Base-by-base conservation (phyloP, 163 green algal genomes). In the Chlamydomonas reinhardtii region DNA sequence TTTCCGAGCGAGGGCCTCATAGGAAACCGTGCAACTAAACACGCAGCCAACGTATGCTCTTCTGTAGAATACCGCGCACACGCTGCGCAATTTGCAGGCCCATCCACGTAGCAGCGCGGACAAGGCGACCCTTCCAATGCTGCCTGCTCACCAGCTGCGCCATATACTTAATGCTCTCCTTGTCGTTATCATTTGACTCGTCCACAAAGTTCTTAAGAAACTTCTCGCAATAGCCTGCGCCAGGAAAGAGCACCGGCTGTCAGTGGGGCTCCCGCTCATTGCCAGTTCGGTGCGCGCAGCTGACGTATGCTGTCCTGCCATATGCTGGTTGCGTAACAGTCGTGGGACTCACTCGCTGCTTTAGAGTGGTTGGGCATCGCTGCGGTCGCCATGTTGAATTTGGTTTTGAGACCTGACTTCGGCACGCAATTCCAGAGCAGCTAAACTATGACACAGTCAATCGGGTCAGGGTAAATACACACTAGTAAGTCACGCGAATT, bases 131-230 rank as follows among this genome's bases (percentile, higher is more conserved):
- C 48, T 17, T 17, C 11, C 48, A 19, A 56, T 56, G 5, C 27
- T 35, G 5, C 6, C 39, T 11, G 34, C 86, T 83, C 66, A 97
- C 95, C 94, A 98, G 88, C 79, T 92, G 87, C 5, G 92, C 43
- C 73, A 94, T 92, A 71, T 98, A 97, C 84, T 98, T 98, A 54
- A 73, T 80, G 12, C 68, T 8, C 29, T 87, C 90, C n/a, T 32
- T 85, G 12, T 91, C 87, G 22, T 88, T 73, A 32, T 92, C 83
- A 56, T 56, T 56, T 56, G 48, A 56, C 9, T 70, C 62, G 37
- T 91, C 89, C 52, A 94, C 74, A 56, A 93, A 97, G 88, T 97
- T 97, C 27, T 89, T 66, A 19, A 97, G 75, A 70, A 97, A 97
- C 31, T 76, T 68, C 35, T 90, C 72, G 81, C 84, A 88, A 61